Evolutionary conservation across 2,329 filamentous ascomycete species (phyloP).

Genomic region (Cladosporium sp.): DNA sequence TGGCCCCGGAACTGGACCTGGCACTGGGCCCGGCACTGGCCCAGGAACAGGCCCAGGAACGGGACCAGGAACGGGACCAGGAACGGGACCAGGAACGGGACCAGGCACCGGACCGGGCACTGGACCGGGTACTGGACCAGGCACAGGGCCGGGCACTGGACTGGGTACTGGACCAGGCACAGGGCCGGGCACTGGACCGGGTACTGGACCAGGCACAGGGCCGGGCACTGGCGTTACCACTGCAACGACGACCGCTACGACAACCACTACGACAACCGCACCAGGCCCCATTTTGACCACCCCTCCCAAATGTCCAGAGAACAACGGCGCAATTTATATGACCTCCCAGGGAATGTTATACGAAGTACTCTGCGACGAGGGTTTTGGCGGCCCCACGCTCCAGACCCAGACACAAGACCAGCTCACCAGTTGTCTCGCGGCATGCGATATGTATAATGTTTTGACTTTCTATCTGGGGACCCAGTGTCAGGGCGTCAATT

Average conservation of each 20-base stretch:
- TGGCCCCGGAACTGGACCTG: background rate
- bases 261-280: slow-evolving; percentile 7
- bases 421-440: slow-evolving; percentile 23
- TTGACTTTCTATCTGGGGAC: slow-evolving; percentile 18
- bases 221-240: background rate
- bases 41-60: background rate
- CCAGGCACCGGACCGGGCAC: background rate
- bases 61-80: background rate
- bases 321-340: slow-evolving; percentile 19
- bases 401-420: slow-evolving; percentile 19
- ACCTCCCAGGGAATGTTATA: slow-evolving; percentile 24
- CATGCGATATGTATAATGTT: slow-evolving; percentile 29
- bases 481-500: slow-evolving; percentile 25
- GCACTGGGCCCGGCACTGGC: background rate
- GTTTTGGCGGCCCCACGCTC: slow-evolving; percentile 19
- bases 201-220: slow-evolving; percentile 12
- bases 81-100: background rate
- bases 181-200: background rate
- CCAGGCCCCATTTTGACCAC: background rate
- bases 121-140: background rate
- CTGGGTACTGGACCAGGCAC: background rate
- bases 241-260: background rate
- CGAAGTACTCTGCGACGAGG: slow-evolving; percentile 21
- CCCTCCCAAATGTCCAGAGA: slow-evolving; percentile 23
- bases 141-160: background rate